Percentiles rank a stretch among this genome's conserved stretches.
Evolutionary conservation across 2,329 filamentous ascomycete genomes (phyloP).

Genomic region (Pestalotiopsis sp.): DNA sequence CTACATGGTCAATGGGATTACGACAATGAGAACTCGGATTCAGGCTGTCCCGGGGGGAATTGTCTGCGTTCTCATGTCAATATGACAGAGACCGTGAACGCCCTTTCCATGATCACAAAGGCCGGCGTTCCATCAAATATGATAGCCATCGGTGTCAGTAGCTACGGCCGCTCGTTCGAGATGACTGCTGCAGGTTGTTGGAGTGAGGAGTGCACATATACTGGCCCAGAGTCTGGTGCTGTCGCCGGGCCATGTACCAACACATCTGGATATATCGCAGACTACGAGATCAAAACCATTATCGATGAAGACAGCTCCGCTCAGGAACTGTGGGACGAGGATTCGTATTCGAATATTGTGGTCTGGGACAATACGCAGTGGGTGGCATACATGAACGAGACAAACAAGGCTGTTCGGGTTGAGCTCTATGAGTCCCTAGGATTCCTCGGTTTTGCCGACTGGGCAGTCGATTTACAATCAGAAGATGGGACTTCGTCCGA

Average conservation of each 20-base stretch:
- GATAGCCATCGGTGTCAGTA: conserved; percentile 35
- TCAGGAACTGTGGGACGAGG: not conserved
- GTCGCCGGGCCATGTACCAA: not conserved
- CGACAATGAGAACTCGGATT: conserved; percentile 28
- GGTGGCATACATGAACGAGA: conserved; percentile 22
- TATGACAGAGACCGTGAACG: conserved; percentile 27
- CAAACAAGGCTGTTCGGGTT: conserved; percentile 24
- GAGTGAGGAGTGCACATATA: conserved; percentile 27
- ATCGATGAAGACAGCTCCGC: conserved; percentile 8
- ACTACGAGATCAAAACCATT: conserved; percentile 34
- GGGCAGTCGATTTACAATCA: conserved; percentile 38
- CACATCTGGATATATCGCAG: conserved; percentile 6
- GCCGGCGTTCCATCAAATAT: conserved; percentile 37
- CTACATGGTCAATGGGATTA: conserved; percentile 29
- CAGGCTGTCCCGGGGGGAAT: conserved; percentile 32
- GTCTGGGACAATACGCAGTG: conserved; percentile 6
- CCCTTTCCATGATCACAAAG: conserved; percentile 26
- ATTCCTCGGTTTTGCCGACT: conserved; percentile 34
- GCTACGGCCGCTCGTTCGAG: conserved; percentile 38
- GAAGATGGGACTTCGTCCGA: too few relatives aligned
- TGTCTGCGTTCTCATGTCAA: conserved; percentile 40
- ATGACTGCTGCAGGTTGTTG: conserved; percentile 35
- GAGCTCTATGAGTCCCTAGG: conserved; percentile 23
- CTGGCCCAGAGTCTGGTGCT: not conserved
- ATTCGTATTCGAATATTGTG: not conserved